phyloP scores from a whole-genome alignment of 371 early-diverging fungal genomes.

The Mycotypha africana region DNA sequence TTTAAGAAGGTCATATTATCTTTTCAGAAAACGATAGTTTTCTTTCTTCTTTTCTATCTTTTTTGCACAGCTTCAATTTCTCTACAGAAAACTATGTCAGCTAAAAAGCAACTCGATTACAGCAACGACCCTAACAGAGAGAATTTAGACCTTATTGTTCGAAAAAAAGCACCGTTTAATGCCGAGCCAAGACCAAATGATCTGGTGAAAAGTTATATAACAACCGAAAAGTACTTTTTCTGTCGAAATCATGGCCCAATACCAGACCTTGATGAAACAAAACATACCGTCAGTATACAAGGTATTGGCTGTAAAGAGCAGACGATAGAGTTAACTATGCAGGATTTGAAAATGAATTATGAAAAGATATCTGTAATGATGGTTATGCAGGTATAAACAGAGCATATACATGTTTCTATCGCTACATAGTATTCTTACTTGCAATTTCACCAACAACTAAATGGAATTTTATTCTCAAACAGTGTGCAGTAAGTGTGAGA shows the following conservation, averaged over 20 bases:
- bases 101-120: constrained; percentile 29
- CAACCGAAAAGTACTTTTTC: constrained; percentile 50
- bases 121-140: constrained; percentile 24
- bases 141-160: constrained; percentile 21
- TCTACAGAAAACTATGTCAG: too few relatives aligned
- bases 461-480: too few relatives aligned
- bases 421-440: too few relatives aligned
- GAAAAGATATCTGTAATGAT: constrained; percentile 28
- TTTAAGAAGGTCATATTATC: too few relatives aligned
- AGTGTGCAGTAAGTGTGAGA: too few relatives aligned
- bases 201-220: constrained; percentile 47
- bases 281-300: constrained; percentile 39
- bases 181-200: constrained; percentile 48
- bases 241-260: constrained; percentile 86
- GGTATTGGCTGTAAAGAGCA: constrained; percentile 13
- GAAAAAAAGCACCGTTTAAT: constrained; percentile 50
- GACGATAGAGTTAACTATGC: constrained; percentile 21
- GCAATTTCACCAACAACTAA: too few relatives aligned
- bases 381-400: constrained; percentile 45
- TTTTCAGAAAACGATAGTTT: neutral
- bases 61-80: too few relatives aligned
- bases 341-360: constrained; percentile 39
- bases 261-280: constrained; percentile 55
- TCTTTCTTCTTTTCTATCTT: constrained; percentile 3
- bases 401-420: too few relatives aligned